Evolutionary conservation across 164 flowering plant species (phyloP).

Genomic region (Chimonanthus salicifolius): DNA sequence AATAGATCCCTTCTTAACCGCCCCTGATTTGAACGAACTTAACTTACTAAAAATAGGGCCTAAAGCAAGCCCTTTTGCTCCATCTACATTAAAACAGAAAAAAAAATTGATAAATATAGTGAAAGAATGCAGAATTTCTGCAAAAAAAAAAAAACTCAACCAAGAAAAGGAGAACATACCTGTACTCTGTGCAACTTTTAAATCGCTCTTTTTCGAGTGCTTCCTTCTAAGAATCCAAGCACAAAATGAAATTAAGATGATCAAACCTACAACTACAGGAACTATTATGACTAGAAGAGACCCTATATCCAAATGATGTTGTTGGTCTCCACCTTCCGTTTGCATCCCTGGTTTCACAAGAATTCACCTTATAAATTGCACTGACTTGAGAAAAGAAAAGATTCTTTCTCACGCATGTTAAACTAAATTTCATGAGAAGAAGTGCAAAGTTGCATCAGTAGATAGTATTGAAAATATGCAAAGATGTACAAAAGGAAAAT

Average conservation of each 20-base stretch:
- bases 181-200: slow-evolving; percentile 16
- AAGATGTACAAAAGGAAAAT: neutral
- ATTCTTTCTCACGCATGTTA: neutral
- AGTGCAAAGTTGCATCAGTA: neutral
- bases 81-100: slow-evolving; percentile 28
- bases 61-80: slow-evolving; percentile 36
- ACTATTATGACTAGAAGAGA: slow-evolving; percentile 19
- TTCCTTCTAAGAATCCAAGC: slow-evolving; percentile 15
- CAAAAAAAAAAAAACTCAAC: neutral
- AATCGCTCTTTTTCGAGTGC: slow-evolving; percentile 13
- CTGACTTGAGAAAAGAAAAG: neutral
- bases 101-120: neutral
- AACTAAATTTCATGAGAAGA: neutral
- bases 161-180: slow-evolving; percentile 16
- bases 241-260: slow-evolving; percentile 15
- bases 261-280: slow-evolving; percentile 15
- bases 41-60: slow-evolving; percentile 41
- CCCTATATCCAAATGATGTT: slow-evolving; percentile 17
- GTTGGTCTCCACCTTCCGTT: slow-evolving; percentile 1
- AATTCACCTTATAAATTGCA: neutral
- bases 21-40: slow-evolving; percentile 31
- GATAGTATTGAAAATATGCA: neutral
- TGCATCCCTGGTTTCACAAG: slow-evolving; percentile 8
- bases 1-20: slow-evolving; percentile 45
- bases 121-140: neutral